phyloP scores from a whole-genome alignment of 75 land plant species.

The Larix kaempferi region DNA sequence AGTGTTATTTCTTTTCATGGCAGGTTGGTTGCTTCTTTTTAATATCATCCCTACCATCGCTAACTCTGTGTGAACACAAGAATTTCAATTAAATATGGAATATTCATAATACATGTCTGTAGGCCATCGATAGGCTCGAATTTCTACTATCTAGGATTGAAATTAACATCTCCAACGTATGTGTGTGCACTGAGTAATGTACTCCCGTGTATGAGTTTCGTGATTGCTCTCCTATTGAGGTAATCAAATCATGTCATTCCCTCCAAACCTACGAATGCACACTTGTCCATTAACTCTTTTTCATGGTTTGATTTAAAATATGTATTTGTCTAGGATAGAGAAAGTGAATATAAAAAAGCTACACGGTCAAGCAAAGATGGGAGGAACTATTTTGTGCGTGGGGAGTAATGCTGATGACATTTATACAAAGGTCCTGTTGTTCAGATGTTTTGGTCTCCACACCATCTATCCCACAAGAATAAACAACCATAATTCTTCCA shows the following conservation, averaged over 20 bases:
- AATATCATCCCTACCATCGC: no score
- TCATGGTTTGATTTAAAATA: no score
- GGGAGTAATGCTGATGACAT: background rate
- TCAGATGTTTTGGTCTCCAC: background rate
- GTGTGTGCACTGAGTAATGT: conserved; percentile 29
- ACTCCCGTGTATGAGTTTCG: conserved; percentile 26
- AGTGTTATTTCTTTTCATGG: background rate
- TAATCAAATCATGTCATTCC: background rate
- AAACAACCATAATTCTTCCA: background rate
- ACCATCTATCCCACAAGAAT: background rate
- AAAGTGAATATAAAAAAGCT: conserved; percentile 15
- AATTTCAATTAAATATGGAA: background rate
- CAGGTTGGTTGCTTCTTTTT: no score
- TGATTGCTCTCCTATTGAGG: conserved; percentile 32
- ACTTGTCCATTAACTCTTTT: no score
- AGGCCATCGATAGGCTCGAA: conserved; percentile 7
- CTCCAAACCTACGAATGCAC: no score
- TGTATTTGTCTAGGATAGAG: conserved; percentile 23
- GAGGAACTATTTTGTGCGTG: conserved; percentile 30
- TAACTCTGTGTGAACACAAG: no score
- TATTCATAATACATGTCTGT: background rate
- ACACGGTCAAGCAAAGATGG: conserved; percentile 36
- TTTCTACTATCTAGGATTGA: conserved; percentile 12
- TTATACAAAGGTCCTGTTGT: conserved; percentile 16
- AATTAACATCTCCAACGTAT: conserved; percentile 30